Percentiles rank a stretch among this genome's conserved stretches.
phyloP scores from a whole-genome alignment of 2,329 filamentous ascomycete species.

The Blastomyces parvus region DNA sequence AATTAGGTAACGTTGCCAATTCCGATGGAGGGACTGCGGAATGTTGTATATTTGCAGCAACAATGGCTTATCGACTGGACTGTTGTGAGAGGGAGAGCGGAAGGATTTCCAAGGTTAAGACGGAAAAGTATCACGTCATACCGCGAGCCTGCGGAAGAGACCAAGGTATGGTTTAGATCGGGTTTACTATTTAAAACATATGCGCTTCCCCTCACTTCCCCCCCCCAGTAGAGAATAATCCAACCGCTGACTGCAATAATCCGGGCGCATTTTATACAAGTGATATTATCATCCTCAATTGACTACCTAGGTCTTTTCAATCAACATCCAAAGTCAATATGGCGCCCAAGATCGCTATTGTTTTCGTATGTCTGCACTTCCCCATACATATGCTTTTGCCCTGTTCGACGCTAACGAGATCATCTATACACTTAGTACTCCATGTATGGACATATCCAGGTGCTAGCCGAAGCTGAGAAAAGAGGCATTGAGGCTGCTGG shows the following conservation, averaged over 20 bases:
- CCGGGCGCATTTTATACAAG: background rate
- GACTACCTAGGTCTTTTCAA: background rate
- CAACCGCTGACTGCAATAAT: background rate
- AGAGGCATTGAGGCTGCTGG: conserved; percentile 81
- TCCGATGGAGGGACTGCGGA: too few relatives aligned
- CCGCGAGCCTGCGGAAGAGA: too few relatives aligned
- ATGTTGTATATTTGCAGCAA: too few relatives aligned
- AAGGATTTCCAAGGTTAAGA: too few relatives aligned
- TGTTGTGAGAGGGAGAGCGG: too few relatives aligned
- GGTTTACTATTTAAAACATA: background rate
- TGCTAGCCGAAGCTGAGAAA: conserved; percentile 82
- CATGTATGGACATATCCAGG: conserved; percentile 82
- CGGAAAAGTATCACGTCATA: too few relatives aligned
- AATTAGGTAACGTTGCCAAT: too few relatives aligned
- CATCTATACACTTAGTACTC: conserved; percentile 57
- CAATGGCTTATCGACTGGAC: too few relatives aligned
- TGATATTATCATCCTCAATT: background rate
- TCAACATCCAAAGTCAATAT: conserved; percentile 37
- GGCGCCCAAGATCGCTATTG: conserved; percentile 86
- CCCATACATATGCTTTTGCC: conserved; percentile 8
- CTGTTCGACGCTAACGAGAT: conserved; percentile 10
- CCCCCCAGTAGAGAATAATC: background rate
- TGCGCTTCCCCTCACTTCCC: background rate
- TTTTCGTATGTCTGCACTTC: conserved; percentile 56
- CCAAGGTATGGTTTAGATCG: too few relatives aligned